phyloP scores from a whole-genome alignment of 495 filamentous ascomycete genomes.

The Neurospora tetraspora region DNA sequence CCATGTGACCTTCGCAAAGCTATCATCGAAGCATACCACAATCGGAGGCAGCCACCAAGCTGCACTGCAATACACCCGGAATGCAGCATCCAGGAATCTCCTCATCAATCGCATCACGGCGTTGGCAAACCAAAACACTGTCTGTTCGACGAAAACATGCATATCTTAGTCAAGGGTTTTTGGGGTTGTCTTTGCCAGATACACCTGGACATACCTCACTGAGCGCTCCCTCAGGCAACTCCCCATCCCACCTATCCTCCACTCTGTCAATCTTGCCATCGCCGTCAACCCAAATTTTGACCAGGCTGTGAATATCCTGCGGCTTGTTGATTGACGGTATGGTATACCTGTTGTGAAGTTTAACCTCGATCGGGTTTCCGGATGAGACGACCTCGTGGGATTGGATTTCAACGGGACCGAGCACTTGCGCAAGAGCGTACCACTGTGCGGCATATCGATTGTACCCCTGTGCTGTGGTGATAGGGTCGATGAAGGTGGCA shows the following conservation, averaged over 20 bases:
- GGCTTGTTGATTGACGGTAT: slow-evolving; percentile 43
- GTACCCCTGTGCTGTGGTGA: slow-evolving; percentile 42
- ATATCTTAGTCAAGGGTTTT: not conserved
- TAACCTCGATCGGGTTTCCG: slow-evolving; percentile 46
- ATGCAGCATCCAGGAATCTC: not conserved
- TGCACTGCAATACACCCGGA: slow-evolving; percentile 19
- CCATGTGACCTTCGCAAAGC: slow-evolving; percentile 19
- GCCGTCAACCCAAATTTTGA: slow-evolving; percentile 35
- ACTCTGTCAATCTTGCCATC: slow-evolving; percentile 41
- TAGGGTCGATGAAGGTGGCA: slow-evolving; percentile 39
- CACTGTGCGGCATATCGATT: slow-evolving; percentile 44
- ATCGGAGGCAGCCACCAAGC: slow-evolving; percentile 27
- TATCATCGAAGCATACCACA: slow-evolving; percentile 23
- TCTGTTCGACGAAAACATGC: not conserved
- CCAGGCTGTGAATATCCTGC: slow-evolving; percentile 38
- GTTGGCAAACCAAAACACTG: not conserved
- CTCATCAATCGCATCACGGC: not conserved
- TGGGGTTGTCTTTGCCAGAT: not conserved
- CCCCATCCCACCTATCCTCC: slow-evolving; percentile 48
- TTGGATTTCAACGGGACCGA: slow-evolving; percentile 30
- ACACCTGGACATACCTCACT: slow-evolving; percentile 33
- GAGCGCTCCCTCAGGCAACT: slow-evolving; percentile 38
- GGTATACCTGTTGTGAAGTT: slow-evolving; percentile 41
- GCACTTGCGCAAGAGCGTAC: slow-evolving; percentile 24
- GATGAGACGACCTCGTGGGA: slow-evolving; percentile 38